Conservation (phyloP, 2,329 filamentous ascomycete species). For the Neophaeococcomyces aloes region DNA sequence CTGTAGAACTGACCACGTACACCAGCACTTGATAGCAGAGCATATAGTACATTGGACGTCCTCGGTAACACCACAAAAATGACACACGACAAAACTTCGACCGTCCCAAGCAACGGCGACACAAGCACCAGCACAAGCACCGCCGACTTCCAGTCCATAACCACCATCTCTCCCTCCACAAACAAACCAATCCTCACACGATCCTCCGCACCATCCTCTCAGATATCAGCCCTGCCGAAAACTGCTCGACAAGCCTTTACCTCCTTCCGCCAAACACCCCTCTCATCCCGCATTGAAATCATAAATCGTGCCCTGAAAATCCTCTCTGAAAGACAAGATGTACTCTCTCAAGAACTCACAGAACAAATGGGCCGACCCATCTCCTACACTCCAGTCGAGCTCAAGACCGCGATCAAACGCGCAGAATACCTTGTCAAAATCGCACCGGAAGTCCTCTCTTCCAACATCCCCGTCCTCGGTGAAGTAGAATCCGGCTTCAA, state of each 20-base stretch:
- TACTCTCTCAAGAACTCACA: conserved; percentile 72
- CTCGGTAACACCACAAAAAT: background rate
- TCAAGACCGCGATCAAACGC: conserved; percentile 73
- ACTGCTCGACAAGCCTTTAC: conserved; percentile 65
- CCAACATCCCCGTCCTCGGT: conserved; percentile 58
- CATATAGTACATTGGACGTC: no score
- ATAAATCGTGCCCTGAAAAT: conserved; percentile 68
- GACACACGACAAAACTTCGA: conserved; percentile 9
- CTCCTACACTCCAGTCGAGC: conserved; percentile 70
- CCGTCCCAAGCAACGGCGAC: conserved; percentile 3
- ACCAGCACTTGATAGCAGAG: no score
- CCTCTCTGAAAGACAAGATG: conserved; percentile 62
- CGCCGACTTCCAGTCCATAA: conserved; percentile 41
- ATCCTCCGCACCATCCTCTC: conserved; percentile 58
- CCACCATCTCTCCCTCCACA: conserved; percentile 81
- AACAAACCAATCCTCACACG: conserved; percentile 75
- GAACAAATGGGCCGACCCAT: conserved; percentile 95
- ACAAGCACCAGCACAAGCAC: background rate
- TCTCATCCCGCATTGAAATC: conserved; percentile 67
- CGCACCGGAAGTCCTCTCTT: conserved; percentile 59
- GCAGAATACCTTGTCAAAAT: conserved; percentile 79
- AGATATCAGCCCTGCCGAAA: conserved; percentile 61
- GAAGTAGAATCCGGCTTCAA: conserved; percentile 81
- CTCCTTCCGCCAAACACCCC: conserved; percentile 62
- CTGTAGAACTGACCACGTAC: no score